phyloP scores from a whole-genome alignment of 805 yeast genomes.

The Candida schatavii region DNA sequence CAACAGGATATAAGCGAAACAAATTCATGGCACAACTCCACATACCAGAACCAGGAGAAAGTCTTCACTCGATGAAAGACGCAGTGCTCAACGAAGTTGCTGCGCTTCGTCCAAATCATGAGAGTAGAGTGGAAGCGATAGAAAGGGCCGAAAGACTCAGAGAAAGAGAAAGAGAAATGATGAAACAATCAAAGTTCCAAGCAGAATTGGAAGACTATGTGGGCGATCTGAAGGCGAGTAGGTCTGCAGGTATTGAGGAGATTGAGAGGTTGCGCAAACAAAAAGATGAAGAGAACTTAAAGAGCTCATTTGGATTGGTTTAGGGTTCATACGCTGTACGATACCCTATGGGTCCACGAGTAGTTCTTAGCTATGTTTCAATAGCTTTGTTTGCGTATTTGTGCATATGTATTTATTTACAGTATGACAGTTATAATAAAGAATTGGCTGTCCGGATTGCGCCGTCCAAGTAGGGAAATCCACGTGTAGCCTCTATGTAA shows the following conservation, averaged over 20 bases:
- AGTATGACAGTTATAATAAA: no score
- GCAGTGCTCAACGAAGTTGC: conserved; percentile 80
- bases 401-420: not conserved
- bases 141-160: conserved; percentile 81
- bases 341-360: no score
- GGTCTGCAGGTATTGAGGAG: conserved; percentile 87
- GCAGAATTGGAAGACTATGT: conserved; percentile 87
- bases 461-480: not conserved
- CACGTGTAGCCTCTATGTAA: not conserved
- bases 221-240: conserved; percentile 69
- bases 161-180: conserved; percentile 61
- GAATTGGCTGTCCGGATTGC: not conserved
- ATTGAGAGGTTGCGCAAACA: conserved; percentile 64
- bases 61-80: conserved; percentile 59
- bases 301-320: conserved; percentile 37
- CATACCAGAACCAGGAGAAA: conserved; percentile 61
- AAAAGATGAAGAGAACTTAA: conserved; percentile 71
- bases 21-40: conserved; percentile 42
- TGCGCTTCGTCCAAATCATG: conserved; percentile 80
- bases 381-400: not conserved
- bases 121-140: conserved; percentile 81
- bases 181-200: conserved; percentile 63
- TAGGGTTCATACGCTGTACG: no score
- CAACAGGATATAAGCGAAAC: conserved; percentile 41
- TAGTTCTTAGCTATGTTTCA: not conserved